phyloP scores from a whole-genome alignment of 495 filamentous ascomycete genomes.

The Aspergillus biplanus region DNA sequence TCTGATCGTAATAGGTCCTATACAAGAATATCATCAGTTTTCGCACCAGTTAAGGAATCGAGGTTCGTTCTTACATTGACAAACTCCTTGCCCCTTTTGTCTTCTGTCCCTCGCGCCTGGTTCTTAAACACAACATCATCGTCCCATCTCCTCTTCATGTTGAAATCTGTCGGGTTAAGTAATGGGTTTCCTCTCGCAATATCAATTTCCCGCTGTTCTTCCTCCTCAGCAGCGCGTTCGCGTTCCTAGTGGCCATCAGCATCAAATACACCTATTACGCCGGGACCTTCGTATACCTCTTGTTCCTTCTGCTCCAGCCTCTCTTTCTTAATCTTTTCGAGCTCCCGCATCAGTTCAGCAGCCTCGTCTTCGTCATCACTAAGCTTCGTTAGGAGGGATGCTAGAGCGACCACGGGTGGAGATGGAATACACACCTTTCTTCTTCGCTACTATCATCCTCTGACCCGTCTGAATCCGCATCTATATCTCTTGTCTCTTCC shows the following conservation, averaged over 20 bases:
- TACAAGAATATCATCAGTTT: slow-evolving; percentile 25
- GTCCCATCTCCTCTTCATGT: slow-evolving; percentile 73
- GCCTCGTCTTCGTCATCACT: slow-evolving; percentile 87
- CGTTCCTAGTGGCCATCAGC: slow-evolving; percentile 57
- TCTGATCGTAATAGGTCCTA: slow-evolving; percentile 91
- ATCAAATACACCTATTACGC: not conserved
- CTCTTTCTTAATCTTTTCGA: slow-evolving; percentile 94
- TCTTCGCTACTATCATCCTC: slow-evolving; percentile 74
- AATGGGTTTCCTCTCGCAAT: slow-evolving; percentile 93
- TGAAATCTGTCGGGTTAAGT: slow-evolving; percentile 67
- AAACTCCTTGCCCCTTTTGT: slow-evolving; percentile 93
- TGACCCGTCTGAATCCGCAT: slow-evolving; percentile 81
- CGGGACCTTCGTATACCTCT: slow-evolving; percentile 56
- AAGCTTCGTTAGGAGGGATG: slow-evolving; percentile 20
- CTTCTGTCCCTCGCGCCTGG: slow-evolving; percentile 92
- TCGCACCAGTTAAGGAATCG: not conserved
- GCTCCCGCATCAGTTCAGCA: slow-evolving; percentile 84
- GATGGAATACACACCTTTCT: slow-evolving; percentile 51
- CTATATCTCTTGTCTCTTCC: slow-evolving; percentile 86
- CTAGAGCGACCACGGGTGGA: too few species aligned
- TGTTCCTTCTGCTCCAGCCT: slow-evolving; percentile 81
- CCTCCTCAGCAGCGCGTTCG: slow-evolving; percentile 74
- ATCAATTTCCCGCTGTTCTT: slow-evolving; percentile 81
- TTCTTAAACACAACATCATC: slow-evolving; percentile 99
- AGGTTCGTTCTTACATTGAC: slow-evolving; percentile 69